phyloP scores from a whole-genome alignment of 352 stramenopile species.

The Globisporangium nodosum region DNA sequence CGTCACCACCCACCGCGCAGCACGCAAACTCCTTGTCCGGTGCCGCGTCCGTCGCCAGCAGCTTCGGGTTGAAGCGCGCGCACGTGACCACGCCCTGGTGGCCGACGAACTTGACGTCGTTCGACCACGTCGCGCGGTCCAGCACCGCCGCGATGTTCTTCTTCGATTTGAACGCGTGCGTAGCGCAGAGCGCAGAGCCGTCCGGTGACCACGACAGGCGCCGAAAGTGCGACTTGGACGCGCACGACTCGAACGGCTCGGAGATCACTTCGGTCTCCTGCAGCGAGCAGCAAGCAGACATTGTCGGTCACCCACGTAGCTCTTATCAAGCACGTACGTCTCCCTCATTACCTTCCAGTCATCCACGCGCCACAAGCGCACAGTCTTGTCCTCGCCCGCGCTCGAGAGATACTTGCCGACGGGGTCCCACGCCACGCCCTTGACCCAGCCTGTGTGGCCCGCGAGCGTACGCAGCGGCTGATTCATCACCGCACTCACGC shows the following conservation, averaged over 20 bases:
- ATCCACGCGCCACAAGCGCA: conserved; percentile 80
- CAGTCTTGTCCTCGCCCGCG: conserved; percentile 82
- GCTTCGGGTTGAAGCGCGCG: conserved; percentile 78
- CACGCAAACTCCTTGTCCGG: conserved; percentile 83
- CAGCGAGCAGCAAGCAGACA: not conserved
- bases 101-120: conserved; percentile 85
- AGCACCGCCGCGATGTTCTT: conserved; percentile 81
- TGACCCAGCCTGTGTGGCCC: conserved; percentile 83
- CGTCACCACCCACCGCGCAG: conserved; percentile 75
- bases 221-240: conserved; percentile 79
- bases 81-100: conserved; percentile 75
- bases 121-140: conserved; percentile 68
- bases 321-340: not conserved
- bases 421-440: conserved; percentile 83
- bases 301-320: not conserved
- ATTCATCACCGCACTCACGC: conserved; percentile 59
- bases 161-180: conserved; percentile 84
- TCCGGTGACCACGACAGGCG: conserved; percentile 83
- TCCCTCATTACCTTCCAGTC: conserved; percentile 48
- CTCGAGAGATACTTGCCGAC: conserved; percentile 87
- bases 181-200: conserved; percentile 71
- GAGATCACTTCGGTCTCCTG: conserved; percentile 48
- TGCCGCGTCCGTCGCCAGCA: conserved; percentile 32
- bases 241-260: conserved; percentile 72
- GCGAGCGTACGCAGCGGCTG: conserved; percentile 73